These are phyloP conservation scores for Neurospora sp. DNA, from an alignment of 495 filamentous ascomycete species.

Conservation along the genomic window DNA sequence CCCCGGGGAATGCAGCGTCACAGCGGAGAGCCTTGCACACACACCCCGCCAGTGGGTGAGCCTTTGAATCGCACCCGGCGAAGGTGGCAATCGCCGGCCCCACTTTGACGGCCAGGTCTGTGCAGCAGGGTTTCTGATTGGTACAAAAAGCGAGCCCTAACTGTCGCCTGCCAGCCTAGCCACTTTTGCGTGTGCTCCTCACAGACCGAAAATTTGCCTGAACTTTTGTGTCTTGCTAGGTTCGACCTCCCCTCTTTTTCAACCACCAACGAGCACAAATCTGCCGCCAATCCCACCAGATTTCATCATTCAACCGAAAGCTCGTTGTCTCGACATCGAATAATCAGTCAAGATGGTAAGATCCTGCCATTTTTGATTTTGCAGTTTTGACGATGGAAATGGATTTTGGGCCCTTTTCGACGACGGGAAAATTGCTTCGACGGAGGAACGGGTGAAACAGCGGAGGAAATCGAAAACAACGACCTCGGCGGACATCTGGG, in stretches of 20 bases:
- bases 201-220: constrained; percentile 28
- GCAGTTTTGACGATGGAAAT: not conserved
- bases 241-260: constrained; percentile 22
- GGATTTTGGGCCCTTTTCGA: not conserved
- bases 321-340: constrained; percentile 35
- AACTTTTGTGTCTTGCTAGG: constrained; percentile 21
- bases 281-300: constrained; percentile 30
- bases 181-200: constrained; percentile 22
- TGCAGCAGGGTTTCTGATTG: constrained; percentile 15
- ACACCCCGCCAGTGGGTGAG: not conserved
- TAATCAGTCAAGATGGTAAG: constrained; percentile 52
- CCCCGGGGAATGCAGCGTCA: not conserved
- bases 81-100: not conserved
- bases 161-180: constrained; percentile 11
- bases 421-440: not conserved
- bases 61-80: not conserved
- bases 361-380: constrained; percentile 17
- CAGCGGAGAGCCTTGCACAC: not conserved
- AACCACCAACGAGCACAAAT: constrained; percentile 35
- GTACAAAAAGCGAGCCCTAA: constrained; percentile 21
- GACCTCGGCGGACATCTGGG: not conserved
- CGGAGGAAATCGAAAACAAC: not conserved
- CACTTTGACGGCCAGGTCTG: constrained; percentile 5
- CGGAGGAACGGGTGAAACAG: not conserved
- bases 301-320: constrained; percentile 35